phyloP scores from a whole-genome alignment of 2,329 filamentous ascomycete genomes.

The Trichoderma polysporum region DNA sequence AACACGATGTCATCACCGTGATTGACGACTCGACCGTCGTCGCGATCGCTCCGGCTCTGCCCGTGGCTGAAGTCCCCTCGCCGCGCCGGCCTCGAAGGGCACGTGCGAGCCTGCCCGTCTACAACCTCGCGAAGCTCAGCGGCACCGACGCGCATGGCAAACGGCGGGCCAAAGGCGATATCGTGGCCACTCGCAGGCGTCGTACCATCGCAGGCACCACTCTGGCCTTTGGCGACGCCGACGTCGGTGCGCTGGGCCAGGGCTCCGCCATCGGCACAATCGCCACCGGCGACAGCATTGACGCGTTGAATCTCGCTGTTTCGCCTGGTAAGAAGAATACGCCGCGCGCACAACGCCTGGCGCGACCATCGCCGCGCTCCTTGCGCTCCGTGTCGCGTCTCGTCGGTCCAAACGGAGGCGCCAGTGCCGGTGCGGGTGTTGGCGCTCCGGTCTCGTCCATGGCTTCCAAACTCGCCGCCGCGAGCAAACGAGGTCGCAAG shows the following conservation, averaged over 20 bases:
- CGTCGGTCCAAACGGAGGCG: constrained; percentile 34
- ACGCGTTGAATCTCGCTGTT: constrained; percentile 49
- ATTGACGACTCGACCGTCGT: constrained; percentile 29
- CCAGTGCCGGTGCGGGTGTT: background rate
- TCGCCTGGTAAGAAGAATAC: constrained; percentile 41
- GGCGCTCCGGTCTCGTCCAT: constrained; percentile 41
- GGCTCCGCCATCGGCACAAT: too few relatives aligned
- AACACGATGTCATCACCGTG: constrained; percentile 40
- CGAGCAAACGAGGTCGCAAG: constrained; percentile 62
- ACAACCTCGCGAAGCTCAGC: constrained; percentile 64
- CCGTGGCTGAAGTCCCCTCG: constrained; percentile 27
- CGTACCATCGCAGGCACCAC: constrained; percentile 47
- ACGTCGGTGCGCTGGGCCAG: constrained; percentile 26
- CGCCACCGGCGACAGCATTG: too few relatives aligned
- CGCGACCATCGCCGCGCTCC: constrained; percentile 32
- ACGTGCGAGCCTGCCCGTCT: constrained; percentile 57
- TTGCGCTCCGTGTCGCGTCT: constrained; percentile 48
- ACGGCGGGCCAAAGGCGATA: constrained; percentile 52
- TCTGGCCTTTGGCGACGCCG: constrained; percentile 29
- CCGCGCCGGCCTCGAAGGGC: constrained; percentile 53
- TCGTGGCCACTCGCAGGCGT: constrained; percentile 45
- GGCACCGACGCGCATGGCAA: constrained; percentile 62
- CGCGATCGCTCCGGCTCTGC: background rate
- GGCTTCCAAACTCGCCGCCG: constrained; percentile 49
- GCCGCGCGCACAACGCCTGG: constrained; percentile 36